Evolutionary conservation across 78 protist species (phyloP).

Genomic region (Speleostelium caveatum): DNA sequence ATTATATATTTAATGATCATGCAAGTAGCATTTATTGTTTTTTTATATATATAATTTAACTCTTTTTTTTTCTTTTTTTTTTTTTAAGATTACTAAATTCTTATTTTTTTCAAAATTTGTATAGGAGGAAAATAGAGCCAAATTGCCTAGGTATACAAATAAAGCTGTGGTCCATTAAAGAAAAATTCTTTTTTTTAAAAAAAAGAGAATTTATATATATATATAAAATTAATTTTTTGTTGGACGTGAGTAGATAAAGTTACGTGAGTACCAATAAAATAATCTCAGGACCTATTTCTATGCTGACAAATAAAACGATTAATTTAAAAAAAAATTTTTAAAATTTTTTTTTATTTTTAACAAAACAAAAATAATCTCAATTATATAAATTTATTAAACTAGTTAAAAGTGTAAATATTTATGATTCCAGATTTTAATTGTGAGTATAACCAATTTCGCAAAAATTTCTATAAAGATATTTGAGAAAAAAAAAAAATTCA

Average conservation of each 20-base stretch:
- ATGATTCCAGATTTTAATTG: too few relatives aligned
- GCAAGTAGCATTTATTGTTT: neutral
- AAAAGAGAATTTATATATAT: too few relatives aligned
- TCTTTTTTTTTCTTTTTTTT: neutral
- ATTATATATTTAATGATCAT: neutral
- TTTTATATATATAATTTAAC: neutral
- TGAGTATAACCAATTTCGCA: too few relatives aligned
- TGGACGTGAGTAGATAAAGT: too few relatives aligned
- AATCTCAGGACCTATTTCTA: too few relatives aligned
- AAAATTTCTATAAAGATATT: too few relatives aligned
- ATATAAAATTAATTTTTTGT: too few relatives aligned
- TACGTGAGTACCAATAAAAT: too few relatives aligned
- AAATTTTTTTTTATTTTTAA: neutral
- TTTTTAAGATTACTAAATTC: neutral
- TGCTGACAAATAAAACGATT: too few relatives aligned
- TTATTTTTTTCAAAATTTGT: neutral
- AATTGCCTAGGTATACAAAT: conserved; percentile 32
- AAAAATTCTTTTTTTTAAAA: neutral
- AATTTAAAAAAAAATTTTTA: neutral
- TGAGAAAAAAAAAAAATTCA: too few relatives aligned
- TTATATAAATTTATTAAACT: neutral
- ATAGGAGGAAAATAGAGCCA: conserved; percentile 79
- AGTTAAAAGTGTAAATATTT: too few relatives aligned
- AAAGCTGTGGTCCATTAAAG: neutral
- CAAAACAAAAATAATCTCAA: neutral